Percentiles rank a stretch among this genome's conserved stretches.
Evolutionary conservation across 495 filamentous ascomycete species (phyloP).

Genomic region (Melanomma pulvis-pyrius): DNA sequence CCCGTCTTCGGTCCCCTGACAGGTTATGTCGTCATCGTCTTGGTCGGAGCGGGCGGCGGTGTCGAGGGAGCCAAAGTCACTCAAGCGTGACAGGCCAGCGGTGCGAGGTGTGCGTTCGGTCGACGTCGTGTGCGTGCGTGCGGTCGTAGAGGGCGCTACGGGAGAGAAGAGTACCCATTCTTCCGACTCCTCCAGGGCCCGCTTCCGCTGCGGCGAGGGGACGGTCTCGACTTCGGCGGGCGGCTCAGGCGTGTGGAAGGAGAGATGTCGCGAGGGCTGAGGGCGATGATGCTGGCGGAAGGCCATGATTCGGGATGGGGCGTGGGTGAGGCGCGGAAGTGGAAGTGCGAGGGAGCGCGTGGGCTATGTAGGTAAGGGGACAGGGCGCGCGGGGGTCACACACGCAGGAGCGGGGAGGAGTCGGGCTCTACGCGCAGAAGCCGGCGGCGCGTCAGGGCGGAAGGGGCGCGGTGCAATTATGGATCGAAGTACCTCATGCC

Average conservation of each 20-base stretch:
- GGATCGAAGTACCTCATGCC: neutral
- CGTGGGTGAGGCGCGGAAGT: neutral
- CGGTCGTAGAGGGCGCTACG: slow-evolving; percentile 61
- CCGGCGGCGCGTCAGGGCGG: neutral
- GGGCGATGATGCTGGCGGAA: slow-evolving; percentile 71
- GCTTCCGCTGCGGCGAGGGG: slow-evolving; percentile 42
- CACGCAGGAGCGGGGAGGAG: neutral
- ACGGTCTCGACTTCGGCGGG: slow-evolving; percentile 40
- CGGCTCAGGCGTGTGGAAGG: slow-evolving; percentile 55
- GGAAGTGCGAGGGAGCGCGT: neutral
- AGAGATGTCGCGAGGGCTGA: slow-evolving; percentile 59
- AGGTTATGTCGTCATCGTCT: slow-evolving; percentile 53
- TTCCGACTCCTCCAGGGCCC: slow-evolving; percentile 68
- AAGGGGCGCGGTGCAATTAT: neutral
- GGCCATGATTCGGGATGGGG: slow-evolving; percentile 62
- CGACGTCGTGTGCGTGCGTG: slow-evolving; percentile 70
- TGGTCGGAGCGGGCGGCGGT: slow-evolving; percentile 60
- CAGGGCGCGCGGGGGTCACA: neutral
- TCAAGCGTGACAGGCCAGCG: slow-evolving; percentile 71
- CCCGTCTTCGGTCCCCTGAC: slow-evolving; percentile 53
- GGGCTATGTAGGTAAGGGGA: neutral
- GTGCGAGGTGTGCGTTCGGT: slow-evolving; percentile 72
- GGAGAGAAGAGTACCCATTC: slow-evolving; percentile 98
- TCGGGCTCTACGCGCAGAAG: neutral
- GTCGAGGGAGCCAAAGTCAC: slow-evolving; percentile 82